These are phyloP conservation scores for Gyromitra esculenta DNA, from an alignment of 2,329 filamentous ascomycete species.

Conservation along the genomic window DNA sequence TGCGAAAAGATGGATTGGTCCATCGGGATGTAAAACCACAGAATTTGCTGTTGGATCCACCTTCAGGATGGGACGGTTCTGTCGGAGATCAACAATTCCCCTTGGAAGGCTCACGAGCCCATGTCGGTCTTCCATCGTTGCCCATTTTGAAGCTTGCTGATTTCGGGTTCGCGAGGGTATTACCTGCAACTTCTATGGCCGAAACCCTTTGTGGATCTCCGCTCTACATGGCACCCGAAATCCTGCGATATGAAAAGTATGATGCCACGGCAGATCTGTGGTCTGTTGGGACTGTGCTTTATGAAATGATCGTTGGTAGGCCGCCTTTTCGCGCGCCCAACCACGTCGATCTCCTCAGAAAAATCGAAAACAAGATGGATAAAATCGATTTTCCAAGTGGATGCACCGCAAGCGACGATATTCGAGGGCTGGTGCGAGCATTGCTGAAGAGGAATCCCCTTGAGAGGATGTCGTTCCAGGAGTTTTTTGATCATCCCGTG, in stretches of 20 bases:
- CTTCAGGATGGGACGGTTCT: constrained; percentile 71
- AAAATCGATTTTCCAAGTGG: constrained; percentile 83
- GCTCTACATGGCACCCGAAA: constrained; percentile 98
- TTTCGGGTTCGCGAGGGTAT: constrained; percentile 94
- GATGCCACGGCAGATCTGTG: constrained; percentile 96
- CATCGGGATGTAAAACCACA: constrained; percentile 98
- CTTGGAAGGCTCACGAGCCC: constrained; percentile 77
- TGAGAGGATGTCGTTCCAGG: constrained; percentile 84
- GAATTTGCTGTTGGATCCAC: constrained; percentile 86
- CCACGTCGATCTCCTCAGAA: constrained; percentile 90
- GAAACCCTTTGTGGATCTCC: constrained; percentile 97
- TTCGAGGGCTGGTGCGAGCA: constrained; percentile 80
- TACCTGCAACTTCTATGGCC: constrained; percentile 89
- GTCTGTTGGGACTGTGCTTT: constrained; percentile 95
- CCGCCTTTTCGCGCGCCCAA: constrained; percentile 93
- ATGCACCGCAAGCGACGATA: constrained; percentile 73
- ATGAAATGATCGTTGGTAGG: constrained; percentile 91
- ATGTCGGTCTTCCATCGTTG: constrained; percentile 81
- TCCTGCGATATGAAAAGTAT: constrained; percentile 95
- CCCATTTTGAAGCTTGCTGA: constrained; percentile 98
- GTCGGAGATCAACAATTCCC: constrained; percentile 58
- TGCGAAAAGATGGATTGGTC: constrained; percentile 84
- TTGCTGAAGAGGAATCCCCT: constrained; percentile 86
- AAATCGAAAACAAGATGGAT: constrained; percentile 90
- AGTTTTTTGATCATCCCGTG: constrained; percentile 81